Percentiles rank a stretch among this genome's conserved stretches.
These are phyloP conservation scores for Warburgia ugandensis DNA, from an alignment of 164 flowering plant species.

Conservation along the genomic window DNA sequence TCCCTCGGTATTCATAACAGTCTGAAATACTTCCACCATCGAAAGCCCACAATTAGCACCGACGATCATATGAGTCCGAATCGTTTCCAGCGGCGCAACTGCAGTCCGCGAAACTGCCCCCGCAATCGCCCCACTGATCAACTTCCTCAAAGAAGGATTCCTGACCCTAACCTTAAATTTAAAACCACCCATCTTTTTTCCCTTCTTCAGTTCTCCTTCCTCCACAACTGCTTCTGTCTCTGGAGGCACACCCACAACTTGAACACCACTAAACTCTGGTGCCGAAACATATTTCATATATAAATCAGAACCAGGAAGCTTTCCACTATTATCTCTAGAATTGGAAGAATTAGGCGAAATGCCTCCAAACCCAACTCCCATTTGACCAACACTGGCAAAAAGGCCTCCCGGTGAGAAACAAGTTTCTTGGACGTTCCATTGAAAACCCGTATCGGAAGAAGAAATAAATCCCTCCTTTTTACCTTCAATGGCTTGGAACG, in stretches of 20 bases:
- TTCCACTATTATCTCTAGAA: conserved; percentile 28
- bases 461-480: conserved; percentile 37
- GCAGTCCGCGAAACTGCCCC: conserved; percentile 75
- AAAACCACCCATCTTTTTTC: conserved; percentile 36
- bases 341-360: conserved; percentile 35
- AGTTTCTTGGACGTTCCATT: conserved; percentile 36
- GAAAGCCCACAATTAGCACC: conserved; percentile 88
- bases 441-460: conserved; percentile 41
- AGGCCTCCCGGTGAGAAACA: conserved; percentile 55
- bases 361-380: conserved; percentile 50
- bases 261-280: conserved; percentile 34
- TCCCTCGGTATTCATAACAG: conserved; percentile 83
- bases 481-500: conserved; percentile 31
- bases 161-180: conserved; percentile 51
- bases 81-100: conserved; percentile 83
- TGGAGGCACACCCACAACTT: conserved; percentile 22
- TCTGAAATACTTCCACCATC: conserved; percentile 65
- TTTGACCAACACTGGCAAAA: conserved; percentile 74
- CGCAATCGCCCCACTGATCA: conserved; percentile 79
- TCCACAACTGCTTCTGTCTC: conserved; percentile 20
- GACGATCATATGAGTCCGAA: conserved; percentile 85
- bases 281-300: conserved; percentile 46
- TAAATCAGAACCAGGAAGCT: conserved; percentile 47
- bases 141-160: conserved; percentile 65
- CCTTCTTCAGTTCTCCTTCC: conserved; percentile 28